Base-by-base conservation (phyloP, 768 basidiomycete species). In the Astraeus odoratus region DNA sequence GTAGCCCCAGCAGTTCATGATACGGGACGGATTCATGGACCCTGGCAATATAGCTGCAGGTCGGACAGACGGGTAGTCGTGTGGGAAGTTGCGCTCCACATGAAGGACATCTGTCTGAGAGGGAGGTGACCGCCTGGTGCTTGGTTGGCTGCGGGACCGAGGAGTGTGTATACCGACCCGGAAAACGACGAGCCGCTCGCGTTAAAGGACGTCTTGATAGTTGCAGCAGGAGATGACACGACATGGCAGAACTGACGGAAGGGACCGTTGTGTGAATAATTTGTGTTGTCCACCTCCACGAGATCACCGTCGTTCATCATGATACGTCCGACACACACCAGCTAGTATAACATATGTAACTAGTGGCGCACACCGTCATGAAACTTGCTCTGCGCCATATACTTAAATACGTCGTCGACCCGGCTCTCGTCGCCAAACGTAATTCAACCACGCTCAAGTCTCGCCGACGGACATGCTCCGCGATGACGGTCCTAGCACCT, bases 11-110 rank as follows among this genome's bases (percentile, higher is more conserved):
- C 33, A 93, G 62, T 30, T 81, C 77, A 60, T 88, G 80, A 59
- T 81, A 80, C 12, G 78, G 71, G 45, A 75, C 64, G 16, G 73
- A 66, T 7, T 69, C 55, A 1, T 82, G 75, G 26, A 91, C 57
- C 9, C 71, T 67, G 15, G 76, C 73, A 43, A 94, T 84, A 44
- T 73, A 73, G 56, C 74, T 74, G 66, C 91, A 95, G n/a, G 67
- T 69, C 10, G 69, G 68, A 61, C 91, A 95, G 18, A 84, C 88
- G 0, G 89, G 87, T 35, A 88, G 66, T 29, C 75, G 61, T 5
- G 83, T 79, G 4, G 81, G 73, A 5, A 92, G 67, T 6, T 69
- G 67, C 8, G 70, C 52, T 1, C 73, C 71, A 57, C 90, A 95
- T 18, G 72, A 74, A 8, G 83, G 77, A 57, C 90, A 93, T 27